Evolutionary conservation across 805 yeast genomes (phyloP), one percentile per base, ranked within the genome.

Genomic region (Yamadazyma laniorum): DNA sequence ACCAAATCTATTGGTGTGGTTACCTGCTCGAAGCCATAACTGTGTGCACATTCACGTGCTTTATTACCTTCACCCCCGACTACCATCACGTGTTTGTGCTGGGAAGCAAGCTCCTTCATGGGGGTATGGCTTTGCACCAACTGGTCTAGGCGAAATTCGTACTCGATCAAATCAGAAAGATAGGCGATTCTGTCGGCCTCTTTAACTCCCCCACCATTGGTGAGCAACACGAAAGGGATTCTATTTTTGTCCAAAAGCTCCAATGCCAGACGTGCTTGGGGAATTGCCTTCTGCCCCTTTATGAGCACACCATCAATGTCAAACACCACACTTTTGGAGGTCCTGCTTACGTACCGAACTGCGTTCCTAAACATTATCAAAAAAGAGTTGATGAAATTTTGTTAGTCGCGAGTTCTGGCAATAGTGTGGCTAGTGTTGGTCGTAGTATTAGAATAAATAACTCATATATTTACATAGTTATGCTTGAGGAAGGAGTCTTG

Each of bases 91-190:
- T 87, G 66, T 33, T 75, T 61, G 45, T 70, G 79, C 25, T 36
- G 18, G 5, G 25, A 3, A 29, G 34, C 29, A 17, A 40, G 23
- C n/a, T 25, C 21, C 47, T 74, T 75, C 72, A 82, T 79, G 0
- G 96, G 96, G 0, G 97, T 88, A 37, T 90, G 97, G 27, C 91
- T 79, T 59, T 85, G 95, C 13, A 90, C 79, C 30, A 90, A 67
- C 52, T 89, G 96, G 30, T 68, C 59, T 2, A 79, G 72, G 19
- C 74, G 62, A 1, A 61, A 54, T 6, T 63, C 70, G 23, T 70
- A 73, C 2, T 67, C 64, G 11, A 45, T 32, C 25, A 51, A 39
- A 4, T 41, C 18, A 5, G 44, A 32, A 2, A 53, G 34, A 19
- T 36, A 39, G 3, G 44, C 34, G 2, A 80, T 78, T 30, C 95